Evolutionary conservation across 2,329 filamentous ascomycete species (phyloP).

Genomic region (Cordyceps militaris): DNA sequence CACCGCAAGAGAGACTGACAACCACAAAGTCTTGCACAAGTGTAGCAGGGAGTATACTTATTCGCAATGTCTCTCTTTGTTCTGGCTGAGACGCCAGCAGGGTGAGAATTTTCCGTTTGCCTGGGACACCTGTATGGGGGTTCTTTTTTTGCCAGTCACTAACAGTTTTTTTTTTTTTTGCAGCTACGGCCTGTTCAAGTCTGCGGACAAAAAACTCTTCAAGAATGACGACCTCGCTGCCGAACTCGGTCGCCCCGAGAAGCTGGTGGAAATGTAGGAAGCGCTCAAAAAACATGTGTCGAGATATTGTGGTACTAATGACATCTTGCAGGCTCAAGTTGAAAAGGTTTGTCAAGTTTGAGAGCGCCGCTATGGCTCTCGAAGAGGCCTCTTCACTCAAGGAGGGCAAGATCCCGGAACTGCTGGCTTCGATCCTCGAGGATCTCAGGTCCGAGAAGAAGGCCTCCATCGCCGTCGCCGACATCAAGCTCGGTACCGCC

Average conservation of each 20-base stretch:
- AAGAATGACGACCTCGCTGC: conserved; percentile 74
- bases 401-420: conserved; percentile 90
- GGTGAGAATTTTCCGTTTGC: conserved; percentile 39
- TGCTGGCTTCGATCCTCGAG: conserved; percentile 74
- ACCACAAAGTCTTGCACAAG: conserved; percentile 26
- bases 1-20: conserved; percentile 28
- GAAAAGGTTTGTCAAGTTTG: conserved; percentile 96
- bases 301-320: conserved; percentile 11
- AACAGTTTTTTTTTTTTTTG: conserved; percentile 25
- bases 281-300: neutral
- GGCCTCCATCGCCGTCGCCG: conserved; percentile 85
- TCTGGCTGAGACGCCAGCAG: conserved; percentile 85
- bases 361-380: conserved; percentile 82
- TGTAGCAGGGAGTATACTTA: conserved; percentile 24
- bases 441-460: conserved; percentile 97
- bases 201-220: conserved; percentile 95
- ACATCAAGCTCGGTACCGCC: conserved; percentile 83
- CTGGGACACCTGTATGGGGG: conserved; percentile 1
- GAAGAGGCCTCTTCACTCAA: conserved; percentile 84
- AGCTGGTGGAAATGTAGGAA: conserved; percentile 76
- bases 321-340: conserved; percentile 64
- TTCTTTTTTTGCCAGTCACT: conserved; percentile 19
- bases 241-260: conserved; percentile 73
- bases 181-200: conserved; percentile 97
- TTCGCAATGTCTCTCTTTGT: conserved; percentile 80